Percentiles rank a stretch among this genome's conserved stretches.
phyloP scores from a whole-genome alignment of 2,329 filamentous ascomycete species.

The Colletotrichum liaoningense region DNA sequence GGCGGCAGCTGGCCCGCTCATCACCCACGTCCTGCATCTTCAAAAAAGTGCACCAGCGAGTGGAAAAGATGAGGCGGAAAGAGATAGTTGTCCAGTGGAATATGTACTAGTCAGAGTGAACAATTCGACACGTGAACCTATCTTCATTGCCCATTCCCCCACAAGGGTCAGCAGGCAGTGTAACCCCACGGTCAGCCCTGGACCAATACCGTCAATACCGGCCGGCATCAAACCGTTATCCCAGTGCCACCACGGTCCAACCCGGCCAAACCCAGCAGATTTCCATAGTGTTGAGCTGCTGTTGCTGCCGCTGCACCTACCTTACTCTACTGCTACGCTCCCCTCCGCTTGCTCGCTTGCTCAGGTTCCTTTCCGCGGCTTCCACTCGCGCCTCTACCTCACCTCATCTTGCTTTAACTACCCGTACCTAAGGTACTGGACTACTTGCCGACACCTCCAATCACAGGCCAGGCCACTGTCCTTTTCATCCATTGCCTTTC shows the following conservation, averaged over 20 bases:
- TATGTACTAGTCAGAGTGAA: not conserved
- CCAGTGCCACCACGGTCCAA: slow-evolving; percentile 14
- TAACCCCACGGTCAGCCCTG: slow-evolving; percentile 25
- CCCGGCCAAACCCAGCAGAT: slow-evolving; percentile 29
- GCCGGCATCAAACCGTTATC: slow-evolving; percentile 5
- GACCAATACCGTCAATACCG: slow-evolving; percentile 1
- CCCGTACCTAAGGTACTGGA: not conserved
- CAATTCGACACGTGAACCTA: slow-evolving; percentile 28
- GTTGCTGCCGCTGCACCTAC: slow-evolving; percentile 1
- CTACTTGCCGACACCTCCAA: slow-evolving; percentile 21
- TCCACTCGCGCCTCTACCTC: slow-evolving; percentile 11
- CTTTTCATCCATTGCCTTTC: slow-evolving; percentile 24
- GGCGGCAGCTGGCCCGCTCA: slow-evolving; percentile 24
- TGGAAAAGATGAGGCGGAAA: not conserved
- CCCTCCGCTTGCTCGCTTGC: not conserved
- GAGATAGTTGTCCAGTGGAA: not conserved
- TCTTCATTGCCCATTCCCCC: slow-evolving; percentile 27
- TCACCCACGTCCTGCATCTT: not conserved
- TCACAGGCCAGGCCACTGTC: slow-evolving; percentile 30
- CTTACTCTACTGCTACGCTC: not conserved
- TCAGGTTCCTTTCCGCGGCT: slow-evolving; percentile 14
- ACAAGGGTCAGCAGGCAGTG: slow-evolving; percentile 34
- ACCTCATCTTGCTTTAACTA: not conserved
- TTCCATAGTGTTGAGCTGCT: slow-evolving; percentile 30
- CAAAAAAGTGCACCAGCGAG: not conserved